These are phyloP conservation scores for Vanrija sp. DNA, from an alignment of 1,284 basidiomycete species.

Conservation along the genomic window DNA sequence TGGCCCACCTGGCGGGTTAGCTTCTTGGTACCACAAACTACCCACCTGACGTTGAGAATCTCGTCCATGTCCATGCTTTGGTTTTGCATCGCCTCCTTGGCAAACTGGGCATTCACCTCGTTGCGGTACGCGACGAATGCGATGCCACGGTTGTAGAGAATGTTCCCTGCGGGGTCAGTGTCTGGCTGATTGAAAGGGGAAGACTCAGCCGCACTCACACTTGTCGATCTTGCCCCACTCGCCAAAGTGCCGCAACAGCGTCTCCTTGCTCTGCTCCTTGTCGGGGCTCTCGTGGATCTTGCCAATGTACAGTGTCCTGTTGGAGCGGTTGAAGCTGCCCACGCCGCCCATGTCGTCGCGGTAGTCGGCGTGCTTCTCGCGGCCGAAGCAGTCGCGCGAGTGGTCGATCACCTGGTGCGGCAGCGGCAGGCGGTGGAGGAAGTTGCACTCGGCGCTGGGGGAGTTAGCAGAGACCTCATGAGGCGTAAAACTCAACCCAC, in stretches of 20 bases:
- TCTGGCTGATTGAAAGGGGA: background rate
- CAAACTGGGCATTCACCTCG: constrained; percentile 87
- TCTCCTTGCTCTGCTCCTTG: constrained; percentile 82
- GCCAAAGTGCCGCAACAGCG: constrained; percentile 84
- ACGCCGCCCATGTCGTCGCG: constrained; percentile 99
- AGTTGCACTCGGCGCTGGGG: constrained; percentile 82
- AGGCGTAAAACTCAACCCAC: constrained; percentile 30
- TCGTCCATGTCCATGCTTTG: constrained; percentile 97
- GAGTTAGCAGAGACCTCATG: background rate
- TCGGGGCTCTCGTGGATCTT: constrained; percentile 86
- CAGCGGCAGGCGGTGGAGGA: constrained; percentile 80
- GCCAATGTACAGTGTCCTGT: constrained; percentile 91
- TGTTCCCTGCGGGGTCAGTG: constrained; percentile 60
- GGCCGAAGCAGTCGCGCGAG: constrained; percentile 92
- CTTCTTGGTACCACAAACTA: background rate
- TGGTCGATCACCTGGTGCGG: constrained; percentile 73
- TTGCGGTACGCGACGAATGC: constrained; percentile 94
- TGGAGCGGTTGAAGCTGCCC: constrained; percentile 88
- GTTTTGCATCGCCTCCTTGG: constrained; percentile 98
- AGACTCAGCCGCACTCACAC: constrained; percentile 56
- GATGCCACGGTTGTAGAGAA: constrained; percentile 88
- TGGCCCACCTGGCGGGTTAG: constrained; percentile 65
- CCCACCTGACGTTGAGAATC: constrained; percentile 83
- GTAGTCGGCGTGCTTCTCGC: constrained; percentile 96
- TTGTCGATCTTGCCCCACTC: constrained; percentile 96